phyloP scores from a whole-genome alignment of 345 rosid species.

The Citrus mangshanensis region DNA sequence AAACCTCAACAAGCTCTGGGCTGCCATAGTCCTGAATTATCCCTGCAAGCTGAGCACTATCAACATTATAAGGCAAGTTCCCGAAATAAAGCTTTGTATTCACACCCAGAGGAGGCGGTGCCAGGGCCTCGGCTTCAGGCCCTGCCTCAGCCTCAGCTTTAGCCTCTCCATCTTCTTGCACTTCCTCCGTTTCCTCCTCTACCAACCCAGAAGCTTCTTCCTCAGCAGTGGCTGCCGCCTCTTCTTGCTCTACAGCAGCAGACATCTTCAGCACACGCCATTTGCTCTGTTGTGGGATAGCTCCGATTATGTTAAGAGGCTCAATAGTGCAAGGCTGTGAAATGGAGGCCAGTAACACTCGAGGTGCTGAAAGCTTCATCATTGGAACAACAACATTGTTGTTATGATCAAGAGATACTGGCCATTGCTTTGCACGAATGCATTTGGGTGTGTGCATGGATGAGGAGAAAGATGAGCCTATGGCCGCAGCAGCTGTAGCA shows the following conservation, averaged over 20 bases:
- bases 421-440: constrained; percentile 26
- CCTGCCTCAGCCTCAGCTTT: constrained; percentile 11
- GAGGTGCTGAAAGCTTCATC: constrained; percentile 22
- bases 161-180: constrained; percentile 24
- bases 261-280: constrained; percentile 44
- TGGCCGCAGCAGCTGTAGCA: constrained; percentile 43
- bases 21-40: constrained; percentile 72
- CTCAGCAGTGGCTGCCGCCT: constrained; percentile 26
- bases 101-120: not conserved
- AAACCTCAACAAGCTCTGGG: constrained; percentile 83
- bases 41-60: constrained; percentile 88
- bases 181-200: constrained; percentile 17
- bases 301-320: not conserved
- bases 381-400: not conserved
- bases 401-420: constrained; percentile 4
- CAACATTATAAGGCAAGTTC: constrained; percentile 84
- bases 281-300: constrained; percentile 6
- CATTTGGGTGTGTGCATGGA: constrained; percentile 38
- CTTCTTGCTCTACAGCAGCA: constrained; percentile 45
- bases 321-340: constrained; percentile 15
- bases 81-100: constrained; percentile 89
- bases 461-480: constrained; percentile 38
- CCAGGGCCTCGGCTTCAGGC: constrained; percentile 18
- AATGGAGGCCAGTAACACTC: not conserved
- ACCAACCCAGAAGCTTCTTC: constrained; percentile 20